A percentile compares a stretch with the other conserved stretches of the same genome.
Conservation (phyloP, 2,329 filamentous ascomycete species). For the Alternaria gaisen region DNA sequence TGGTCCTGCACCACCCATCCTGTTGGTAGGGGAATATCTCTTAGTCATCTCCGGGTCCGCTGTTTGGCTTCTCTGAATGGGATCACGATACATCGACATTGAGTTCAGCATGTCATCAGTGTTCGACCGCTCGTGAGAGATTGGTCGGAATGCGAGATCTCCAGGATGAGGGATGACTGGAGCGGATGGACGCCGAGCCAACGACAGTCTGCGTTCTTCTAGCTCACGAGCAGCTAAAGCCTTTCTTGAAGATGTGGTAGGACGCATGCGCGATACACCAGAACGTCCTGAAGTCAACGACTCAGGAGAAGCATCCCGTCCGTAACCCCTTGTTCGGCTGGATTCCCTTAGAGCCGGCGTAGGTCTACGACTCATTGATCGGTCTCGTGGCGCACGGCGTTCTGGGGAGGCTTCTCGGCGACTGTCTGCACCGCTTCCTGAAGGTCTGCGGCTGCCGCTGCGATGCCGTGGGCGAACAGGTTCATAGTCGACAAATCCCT, state of each 20-base stretch:
- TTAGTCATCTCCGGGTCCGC: conserved; percentile 65
- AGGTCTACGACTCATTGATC: conserved; percentile 48
- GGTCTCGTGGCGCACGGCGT: conserved; percentile 45
- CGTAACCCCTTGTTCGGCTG: conserved; percentile 45
- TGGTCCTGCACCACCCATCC: conserved; percentile 42
- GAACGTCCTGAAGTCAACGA: conserved; percentile 46
- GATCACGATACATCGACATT: conserved; percentile 46
- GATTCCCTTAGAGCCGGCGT: conserved; percentile 40
- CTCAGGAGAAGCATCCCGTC: conserved; percentile 48
- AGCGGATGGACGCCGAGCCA: conserved; percentile 77
- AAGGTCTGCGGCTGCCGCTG: conserved; percentile 61
- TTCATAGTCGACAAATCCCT: conserved; percentile 71
- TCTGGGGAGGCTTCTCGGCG: conserved; percentile 59
- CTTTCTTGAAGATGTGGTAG: conserved; percentile 52
- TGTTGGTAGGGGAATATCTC: conserved; percentile 48
- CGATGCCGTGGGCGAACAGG: conserved; percentile 59
- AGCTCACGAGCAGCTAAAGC: conserved; percentile 75
- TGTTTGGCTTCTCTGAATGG: conserved; percentile 68
- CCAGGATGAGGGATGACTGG: conserved; percentile 81
- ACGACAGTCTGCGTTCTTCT: conserved; percentile 83
- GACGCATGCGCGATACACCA: conserved; percentile 34
- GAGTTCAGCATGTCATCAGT: conserved; percentile 55
- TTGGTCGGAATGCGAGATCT: conserved; percentile 53
- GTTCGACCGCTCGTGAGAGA: conserved; percentile 45
- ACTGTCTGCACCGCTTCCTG: conserved; percentile 55